Base-by-base conservation (phyloP, 1,284 basidiomycete species). In the Pulveroboletus sp. region DNA sequence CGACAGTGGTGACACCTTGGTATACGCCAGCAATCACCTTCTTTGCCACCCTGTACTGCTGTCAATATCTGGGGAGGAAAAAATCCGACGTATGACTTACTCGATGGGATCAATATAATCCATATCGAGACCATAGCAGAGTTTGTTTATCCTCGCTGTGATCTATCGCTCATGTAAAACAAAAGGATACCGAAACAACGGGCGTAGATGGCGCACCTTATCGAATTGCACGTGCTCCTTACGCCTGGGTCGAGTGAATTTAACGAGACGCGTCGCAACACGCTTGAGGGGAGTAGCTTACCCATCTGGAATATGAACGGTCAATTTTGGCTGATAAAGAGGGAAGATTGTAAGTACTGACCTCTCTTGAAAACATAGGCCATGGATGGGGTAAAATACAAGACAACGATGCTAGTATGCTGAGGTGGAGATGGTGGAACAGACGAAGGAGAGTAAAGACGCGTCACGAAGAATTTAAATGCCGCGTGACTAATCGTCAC, bases 1-100 rank as follows among this genome's bases (percentile, higher is more conserved):
- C 97, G 56, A 94, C 92, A 11, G 97, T 99, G 11, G 95, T 99
- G 21, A 98, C 94, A 50, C 95, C 95, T 61, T 93, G 88, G 73
- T 97, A 96, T 50, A 98, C 94, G 65, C 96, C 96, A 48, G 89
- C 85, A 53, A 97, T 93, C 58, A 99, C 97, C 73, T 97, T 97
- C 76, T 95, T 93, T 21, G 93, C 87, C 59, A 95, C 87, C 66
- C 89, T 92, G 61, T 2, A 21, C 10, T 43, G 49, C 48, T 10
- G 48, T 69, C 40, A 65, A 32, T 40, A 48, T 43, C 17, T 37
- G 15, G 4, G 11, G 26, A 49, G 21, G 21, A 42, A 36, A 42
- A 19, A 15, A 29, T 51, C 11, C 19, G 13, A 45, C 24, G 5
- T 19, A 6, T 42, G 9, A 73, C 88, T 60, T 67, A 93, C 88